Base-by-base conservation (phyloP, 768 basidiomycete species). In the Kwoniella europaea region DNA sequence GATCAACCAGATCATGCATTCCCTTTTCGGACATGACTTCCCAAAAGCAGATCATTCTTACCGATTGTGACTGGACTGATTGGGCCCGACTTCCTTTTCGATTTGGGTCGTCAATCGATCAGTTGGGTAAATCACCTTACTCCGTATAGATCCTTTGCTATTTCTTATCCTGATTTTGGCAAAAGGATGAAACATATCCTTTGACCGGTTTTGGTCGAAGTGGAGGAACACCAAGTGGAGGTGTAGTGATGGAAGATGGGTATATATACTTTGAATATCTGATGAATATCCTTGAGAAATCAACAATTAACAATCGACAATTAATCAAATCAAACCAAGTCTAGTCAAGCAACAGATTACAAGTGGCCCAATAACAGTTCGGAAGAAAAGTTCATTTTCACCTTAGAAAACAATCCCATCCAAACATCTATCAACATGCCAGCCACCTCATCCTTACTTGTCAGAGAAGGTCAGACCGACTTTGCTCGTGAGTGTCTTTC, bases 391-490 rank as follows among this genome's bases (percentile, higher is more conserved):
- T 35, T 7, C 0, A 35, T 35, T 35, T 35, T 35, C 7, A 35
- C 35, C 35, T 35, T 0, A 6, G n/a, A 9, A 35, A 35, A 9
- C 35, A 6, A 35, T 35, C 5, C 1, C 46, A 50, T 0, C 6
- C 16, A 15, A 50, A 13, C 46, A 50, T 15, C 46, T 50, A 18
- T 50, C 2, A 63, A 10, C n/a, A 70, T 70, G 67, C 58, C 55
- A 35, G 65, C 65, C 2, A 65, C 61, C 10, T 74, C 73, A 13
- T 18, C 52, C 46, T 59, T 74, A 52, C 70, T 77, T 10, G 69
- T 77, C 27, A 64, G 76, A 55, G 76, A 77, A 71, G 59, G 41
- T 53, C 71, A 70, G 43, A 74, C 73, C 15, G 70, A 77, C 52
- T 65, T 77, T 43, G 43, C 72, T 44, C 76, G 76, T 77, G 61